Base-by-base conservation (phyloP, 345 rosid genomes). In the Eucalyptus pumila region DNA sequence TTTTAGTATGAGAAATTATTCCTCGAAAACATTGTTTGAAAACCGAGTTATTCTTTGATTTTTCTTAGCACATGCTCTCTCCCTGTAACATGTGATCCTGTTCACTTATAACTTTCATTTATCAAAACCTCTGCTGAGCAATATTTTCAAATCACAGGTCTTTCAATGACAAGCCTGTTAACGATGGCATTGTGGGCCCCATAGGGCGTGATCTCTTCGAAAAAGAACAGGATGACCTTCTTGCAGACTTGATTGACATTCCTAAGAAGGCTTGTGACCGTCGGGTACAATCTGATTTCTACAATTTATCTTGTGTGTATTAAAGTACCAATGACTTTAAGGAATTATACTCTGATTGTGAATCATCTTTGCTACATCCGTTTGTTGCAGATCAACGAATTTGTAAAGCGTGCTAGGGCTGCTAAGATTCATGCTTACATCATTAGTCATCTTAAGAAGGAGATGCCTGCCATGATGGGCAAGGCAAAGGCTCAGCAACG, bases 391-490 rank as follows among this genome's bases (percentile, higher is more conserved):
- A 97, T 97, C 69, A 98, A 98, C 44, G 99, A 98, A 91, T 97
- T 98, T 90, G 99, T 97, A 83, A 98, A 97, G 91, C 95, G 99
- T 87, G 99, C 98, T 42, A 91, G 99, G 93, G 97, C 99, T 60
- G 98, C 95, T 8, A 96, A 97, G 94, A 97, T 98, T 47, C 98
- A 98, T 92, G 98, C 99, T 34, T 94, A 94, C 90, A 97, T 97
- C 87, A 95, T 98, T 54, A 95, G 98, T 81, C 99, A 98, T 65
- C 99, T 98, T 21, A 97, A 95, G 92, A 98, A 96, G 92, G 99
- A 95, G 92, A 98, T 98, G 99, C 99, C 99, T 54, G 90, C 96
- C 62, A 92, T 97, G 97, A 94, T 98, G 96, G 99, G 99, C n/a
- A 98, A 97, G 93, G 92, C 99, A 50, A 98, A 95, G 93, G 93